Evolutionary conservation across 1,284 basidiomycete species (phyloP), one percentile per base, ranked within the genome.

Genomic region (Ganoderma boninense): DNA sequence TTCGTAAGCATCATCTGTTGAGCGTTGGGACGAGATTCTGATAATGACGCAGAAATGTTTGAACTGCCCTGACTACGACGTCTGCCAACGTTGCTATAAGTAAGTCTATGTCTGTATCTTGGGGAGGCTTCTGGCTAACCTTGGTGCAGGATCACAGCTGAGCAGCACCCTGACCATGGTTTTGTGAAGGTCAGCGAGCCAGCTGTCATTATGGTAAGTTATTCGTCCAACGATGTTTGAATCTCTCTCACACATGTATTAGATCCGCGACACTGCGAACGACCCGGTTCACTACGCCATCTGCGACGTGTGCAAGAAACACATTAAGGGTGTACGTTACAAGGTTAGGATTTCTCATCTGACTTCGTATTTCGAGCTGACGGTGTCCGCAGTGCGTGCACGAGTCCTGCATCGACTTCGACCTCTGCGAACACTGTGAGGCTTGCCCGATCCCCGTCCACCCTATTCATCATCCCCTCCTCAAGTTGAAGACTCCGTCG

Each of bases 361-460:
- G 16, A 46, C 32, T 35, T 38, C 23, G 59, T 16, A n/a, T 40
- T 26, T 52, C 77, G 71, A 40, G 61, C 49, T 68, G 16, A 66
- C 43, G 20, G 62, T 29, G n/a, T 26, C 60, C 16, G 42, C 74
- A 95, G 92, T 97, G 95, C 81, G 90, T 94, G 89, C 92, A 96
- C 79, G 87, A 90, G 20, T 81, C 85, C 20, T 97, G 96, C 80
- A 87, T 87, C 1, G 94, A 97, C 81, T 96, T 91, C 75, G 95
- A 97, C 77, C 85, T 97, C 20, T 97, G 95, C 82, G 87, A 88
- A 74, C 82, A 83, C 69, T 97, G 96, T 81, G 95, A 97, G 82
- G 90, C 94, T 1, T 84, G 89, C 64, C 95, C 95, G 0, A 93
- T 95, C 69, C 81, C 91, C 4, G 85, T 92, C 13, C 95, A 97